Evolutionary conservation across 2,329 filamentous ascomycete species (phyloP), one percentile per base, ranked within the genome.

Genomic region (Aspergillus latus): DNA sequence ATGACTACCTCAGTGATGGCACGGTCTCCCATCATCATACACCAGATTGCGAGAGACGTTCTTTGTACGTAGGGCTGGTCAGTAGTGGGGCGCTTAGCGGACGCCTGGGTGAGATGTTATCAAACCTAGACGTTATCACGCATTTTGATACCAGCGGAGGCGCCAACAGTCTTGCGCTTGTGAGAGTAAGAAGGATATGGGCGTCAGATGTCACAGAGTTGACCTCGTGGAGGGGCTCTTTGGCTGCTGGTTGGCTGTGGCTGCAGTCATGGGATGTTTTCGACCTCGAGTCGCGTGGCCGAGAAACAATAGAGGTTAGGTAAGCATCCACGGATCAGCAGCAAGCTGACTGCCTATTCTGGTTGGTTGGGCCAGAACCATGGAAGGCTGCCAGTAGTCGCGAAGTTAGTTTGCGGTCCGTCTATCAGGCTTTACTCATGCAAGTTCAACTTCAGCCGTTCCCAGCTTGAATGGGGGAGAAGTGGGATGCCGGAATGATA

Each of bases 221-320:
- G 26, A 15, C 13, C 37, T 40, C 32, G n/a, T 57, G 58, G 58
- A 57, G 58, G 58, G 58, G 29, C 42, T 52, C 29, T 32, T 37
- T 54, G 29, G 11, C 30, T 30, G 49, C 58, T 59, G 58, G 58
- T 59, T 59, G 58, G 58, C 36, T 34, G 16, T 37, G 32, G 45
- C 43, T 30, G 44, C 45, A 57, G 58, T 59, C 58, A 59, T 56
- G 58, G 43, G 57, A 49, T 49, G 43, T 50, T 57, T 21, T 46
- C 46, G 45, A 45, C n/a, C 49, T 53, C 53, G 47, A 51, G 57
- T 59, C 57, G 54, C 58, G 56, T 59, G 58, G 58, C 53, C 43
- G 42, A 49, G 29, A 29, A 21, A 29, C 13, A 8, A 28, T 29
- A 36, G 16, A 4, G 40, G 28, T 52, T 52, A 45, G 15, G 40